phyloP scores from a whole-genome alignment of 768 basidiomycete species.

The Macrolepiota albuminosa region DNA sequence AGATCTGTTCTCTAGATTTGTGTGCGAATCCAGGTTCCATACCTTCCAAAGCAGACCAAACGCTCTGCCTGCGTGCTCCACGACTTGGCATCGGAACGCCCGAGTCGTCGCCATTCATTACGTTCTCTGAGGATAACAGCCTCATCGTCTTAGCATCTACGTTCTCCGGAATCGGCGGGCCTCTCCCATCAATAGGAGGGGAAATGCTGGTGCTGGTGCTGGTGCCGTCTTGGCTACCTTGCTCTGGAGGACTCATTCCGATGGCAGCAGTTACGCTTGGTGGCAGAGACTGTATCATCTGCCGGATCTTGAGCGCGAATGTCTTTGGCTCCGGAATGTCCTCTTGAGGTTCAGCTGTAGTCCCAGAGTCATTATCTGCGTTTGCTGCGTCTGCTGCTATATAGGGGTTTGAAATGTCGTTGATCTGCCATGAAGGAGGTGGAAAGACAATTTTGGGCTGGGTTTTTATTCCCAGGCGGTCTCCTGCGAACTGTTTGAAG shows the following conservation, averaged over 20 bases:
- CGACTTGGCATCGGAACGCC: slow-evolving; percentile 17
- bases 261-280: slow-evolving; percentile 17
- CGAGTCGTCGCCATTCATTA: slow-evolving; percentile 52
- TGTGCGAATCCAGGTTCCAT: slow-evolving; percentile 23
- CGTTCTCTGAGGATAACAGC: slow-evolving; percentile 50
- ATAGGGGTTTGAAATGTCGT: slow-evolving; percentile 21
- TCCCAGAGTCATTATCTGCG: not conserved
- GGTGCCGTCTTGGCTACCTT: not conserved
- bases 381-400: not conserved
- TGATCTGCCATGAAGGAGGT: slow-evolving; percentile 43
- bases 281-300: slow-evolving; percentile 33
- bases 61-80: slow-evolving; percentile 31
- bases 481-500: slow-evolving; percentile 29
- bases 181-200: slow-evolving; percentile 19
- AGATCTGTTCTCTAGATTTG: slow-evolving; percentile 10
- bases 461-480: slow-evolving; percentile 16
- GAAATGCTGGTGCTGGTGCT: not conserved
- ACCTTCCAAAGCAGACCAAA: slow-evolving; percentile 58
- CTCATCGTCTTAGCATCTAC: slow-evolving; percentile 45
- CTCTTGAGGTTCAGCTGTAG: slow-evolving; percentile 10
- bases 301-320: slow-evolving; percentile 32
- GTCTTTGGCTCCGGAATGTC: slow-evolving; percentile 27
- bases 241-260: slow-evolving; percentile 10
- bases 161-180: slow-evolving; percentile 36
- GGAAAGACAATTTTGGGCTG: slow-evolving; percentile 32